Evolutionary conservation across 2,329 filamentous ascomycete species (phyloP), one percentile per base, ranked within the genome.

Genomic region (Aspergillus hiratsukae): DNA sequence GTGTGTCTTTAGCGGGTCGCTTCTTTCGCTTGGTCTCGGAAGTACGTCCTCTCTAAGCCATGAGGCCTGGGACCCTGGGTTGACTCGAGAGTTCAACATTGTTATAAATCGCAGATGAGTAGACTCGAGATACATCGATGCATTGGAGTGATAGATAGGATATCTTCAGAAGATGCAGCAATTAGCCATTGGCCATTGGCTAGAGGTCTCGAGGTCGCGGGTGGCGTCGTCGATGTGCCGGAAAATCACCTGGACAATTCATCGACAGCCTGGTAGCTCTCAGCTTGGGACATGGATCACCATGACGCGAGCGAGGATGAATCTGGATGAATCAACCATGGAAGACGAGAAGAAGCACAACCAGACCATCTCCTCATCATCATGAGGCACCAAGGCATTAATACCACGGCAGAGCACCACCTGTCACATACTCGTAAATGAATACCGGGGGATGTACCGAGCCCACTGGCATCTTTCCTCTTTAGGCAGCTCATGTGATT

Each of bases 381-480:
- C 11, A 21, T 55, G 28, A 64, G 61, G 62, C 59, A 17, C 19
- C 49, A 51, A 58, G 61, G 61, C 60, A 62, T 17, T 31, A 35
- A 60, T 61, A 63, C 60, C 9, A 9, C 17, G 4, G n/a, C 25
- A 23, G 31, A 54, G 50, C 9, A 29, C 19, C 6, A 5, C 4
- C 37, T 11, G 58, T 58, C 54, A 49, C 45, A 54, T 6, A 17
- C 23, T 25, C 14, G 43, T 23, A 25, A 46, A 27, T 25, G 19
- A 55, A 62, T 62, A 62, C 63, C 60, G 61, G 60, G 61, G 60
- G 57, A 64, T 60, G 54, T 48, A 46, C 55, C 55, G 49, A 55
- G 23, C 28, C 8, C 50, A 55, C 37, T 19, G 50, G 53, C 55
- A 41, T 40, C 27, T 37, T 56, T 40, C 61, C 40, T 4, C 5